These are phyloP conservation scores for Blastobotrys persicus DNA, from an alignment of 1,139 yeast genomes.

Conservation along the genomic window DNA sequence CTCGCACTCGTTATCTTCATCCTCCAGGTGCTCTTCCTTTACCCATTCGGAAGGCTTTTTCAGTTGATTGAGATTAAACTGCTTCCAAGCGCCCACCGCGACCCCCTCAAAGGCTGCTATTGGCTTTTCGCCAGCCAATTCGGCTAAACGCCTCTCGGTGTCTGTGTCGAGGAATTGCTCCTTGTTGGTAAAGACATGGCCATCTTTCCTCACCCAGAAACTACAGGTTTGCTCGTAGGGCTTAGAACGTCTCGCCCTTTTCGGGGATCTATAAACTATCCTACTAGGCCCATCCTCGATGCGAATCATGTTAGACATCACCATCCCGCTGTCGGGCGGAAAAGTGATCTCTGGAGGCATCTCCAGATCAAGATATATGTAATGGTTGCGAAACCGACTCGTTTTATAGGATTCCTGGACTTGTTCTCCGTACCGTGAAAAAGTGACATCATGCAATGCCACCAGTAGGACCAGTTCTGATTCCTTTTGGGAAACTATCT, in stretches of 20 bases:
- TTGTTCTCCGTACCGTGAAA: neutral
- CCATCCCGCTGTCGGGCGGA: neutral
- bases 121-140: neutral
- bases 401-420: slow-evolving; percentile 1
- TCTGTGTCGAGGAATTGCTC: neutral
- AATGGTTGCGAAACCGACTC: neutral
- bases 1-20: neutral
- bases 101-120: neutral
- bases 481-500: neutral
- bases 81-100: neutral
- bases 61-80: neutral
- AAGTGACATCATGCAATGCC: neutral
- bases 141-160: neutral
- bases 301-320: slow-evolving; percentile 5
- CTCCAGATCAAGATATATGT: neutral
- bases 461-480: neutral
- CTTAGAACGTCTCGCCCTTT: neutral
- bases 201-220: neutral
- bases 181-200: neutral
- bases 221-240: neutral
- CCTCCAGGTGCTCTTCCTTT: neutral
- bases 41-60: neutral
- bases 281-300: neutral
- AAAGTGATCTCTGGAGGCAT: neutral
- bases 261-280: neutral